Percentiles rank a stretch among this genome's conserved stretches.
phyloP scores from a whole-genome alignment of 108 stramenopile genomes.

The Seminavis robusta region DNA sequence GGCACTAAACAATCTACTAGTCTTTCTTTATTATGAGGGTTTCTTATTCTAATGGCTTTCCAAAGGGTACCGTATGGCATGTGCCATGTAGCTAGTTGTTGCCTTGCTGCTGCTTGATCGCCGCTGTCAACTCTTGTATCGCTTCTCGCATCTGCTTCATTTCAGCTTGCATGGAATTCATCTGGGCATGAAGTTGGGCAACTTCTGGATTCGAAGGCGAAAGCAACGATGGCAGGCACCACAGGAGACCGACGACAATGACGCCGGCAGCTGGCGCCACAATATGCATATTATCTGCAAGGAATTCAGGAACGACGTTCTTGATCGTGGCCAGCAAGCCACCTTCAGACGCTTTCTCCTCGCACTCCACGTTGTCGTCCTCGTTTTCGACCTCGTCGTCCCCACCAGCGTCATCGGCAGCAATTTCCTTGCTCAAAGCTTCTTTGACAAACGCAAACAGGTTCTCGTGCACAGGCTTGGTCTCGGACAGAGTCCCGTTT shows the following conservation, averaged over 20 bases:
- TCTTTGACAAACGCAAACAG: slow-evolving; percentile 59
- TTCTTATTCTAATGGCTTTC: too few species aligned
- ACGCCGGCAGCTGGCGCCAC: neutral
- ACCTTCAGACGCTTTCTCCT: neutral
- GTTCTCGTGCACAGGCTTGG: slow-evolving; percentile 55
- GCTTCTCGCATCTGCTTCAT: neutral
- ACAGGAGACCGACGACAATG: neutral
- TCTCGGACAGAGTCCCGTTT: slow-evolving; percentile 60
- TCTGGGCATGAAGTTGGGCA: too few species aligned
- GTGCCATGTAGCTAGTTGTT: neutral
- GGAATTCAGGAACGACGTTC: neutral
- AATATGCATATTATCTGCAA: too few species aligned
- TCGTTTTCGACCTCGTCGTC: neutral
- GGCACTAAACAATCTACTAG: too few species aligned
- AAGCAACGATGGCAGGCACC: neutral
- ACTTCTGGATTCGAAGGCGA: too few species aligned
- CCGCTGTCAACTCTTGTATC: neutral
- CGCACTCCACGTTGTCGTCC: slow-evolving; percentile 4
- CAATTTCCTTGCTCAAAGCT: too few species aligned
- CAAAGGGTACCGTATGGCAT: too few species aligned
- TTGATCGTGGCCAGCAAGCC: neutral
- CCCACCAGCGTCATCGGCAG: slow-evolving; percentile 4
- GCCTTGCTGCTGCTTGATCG: neutral
- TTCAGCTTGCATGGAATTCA: neutral
- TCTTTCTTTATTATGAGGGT: too few species aligned